Percentiles rank a stretch among this genome's conserved stretches.
These are phyloP conservation scores for Agrocybe pediades DNA, from an alignment of 768 basidiomycete genomes.

Conservation along the genomic window DNA sequence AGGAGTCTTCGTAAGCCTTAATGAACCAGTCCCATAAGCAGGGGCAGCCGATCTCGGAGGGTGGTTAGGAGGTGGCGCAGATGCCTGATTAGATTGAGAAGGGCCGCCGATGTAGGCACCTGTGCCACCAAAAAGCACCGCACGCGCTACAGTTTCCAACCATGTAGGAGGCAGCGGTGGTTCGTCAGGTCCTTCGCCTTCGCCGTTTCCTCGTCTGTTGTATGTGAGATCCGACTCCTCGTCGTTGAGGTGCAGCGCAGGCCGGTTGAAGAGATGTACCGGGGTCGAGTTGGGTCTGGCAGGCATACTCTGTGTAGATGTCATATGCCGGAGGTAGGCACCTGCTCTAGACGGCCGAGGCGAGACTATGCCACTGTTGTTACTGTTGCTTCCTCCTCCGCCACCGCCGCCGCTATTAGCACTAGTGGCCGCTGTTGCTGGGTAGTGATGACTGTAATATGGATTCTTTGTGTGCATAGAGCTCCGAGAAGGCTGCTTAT, in stretches of 20 bases:
- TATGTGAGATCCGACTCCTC: constrained; percentile 19
- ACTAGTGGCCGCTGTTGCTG: too few relatives aligned
- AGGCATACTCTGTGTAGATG: constrained; percentile 51
- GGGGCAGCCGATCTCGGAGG: constrained; percentile 2
- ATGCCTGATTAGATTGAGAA: constrained; percentile 15
- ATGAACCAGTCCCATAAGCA: constrained; percentile 1
- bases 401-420: background rate
- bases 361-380: constrained; percentile 20
- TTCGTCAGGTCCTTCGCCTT: constrained; percentile 27
- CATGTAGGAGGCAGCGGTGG: constrained; percentile 65
- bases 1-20: constrained; percentile 17
- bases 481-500: constrained; percentile 21
- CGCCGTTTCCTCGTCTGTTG: constrained; percentile 25
- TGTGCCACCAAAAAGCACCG: constrained; percentile 55
- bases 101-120: constrained; percentile 49
- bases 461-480: too few relatives aligned
- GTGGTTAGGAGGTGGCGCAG: background rate
- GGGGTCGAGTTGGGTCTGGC: constrained; percentile 35
- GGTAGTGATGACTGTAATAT: constrained; percentile 28
- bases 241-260: constrained; percentile 32
- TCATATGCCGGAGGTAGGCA: constrained; percentile 76
- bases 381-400: too few relatives aligned
- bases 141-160: constrained; percentile 70
- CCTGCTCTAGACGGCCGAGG: constrained; percentile 57
- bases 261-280: constrained; percentile 9